These are phyloP conservation scores for Ogataea trehalophila DNA, from an alignment of 805 yeast genomes.

Conservation along the genomic window DNA sequence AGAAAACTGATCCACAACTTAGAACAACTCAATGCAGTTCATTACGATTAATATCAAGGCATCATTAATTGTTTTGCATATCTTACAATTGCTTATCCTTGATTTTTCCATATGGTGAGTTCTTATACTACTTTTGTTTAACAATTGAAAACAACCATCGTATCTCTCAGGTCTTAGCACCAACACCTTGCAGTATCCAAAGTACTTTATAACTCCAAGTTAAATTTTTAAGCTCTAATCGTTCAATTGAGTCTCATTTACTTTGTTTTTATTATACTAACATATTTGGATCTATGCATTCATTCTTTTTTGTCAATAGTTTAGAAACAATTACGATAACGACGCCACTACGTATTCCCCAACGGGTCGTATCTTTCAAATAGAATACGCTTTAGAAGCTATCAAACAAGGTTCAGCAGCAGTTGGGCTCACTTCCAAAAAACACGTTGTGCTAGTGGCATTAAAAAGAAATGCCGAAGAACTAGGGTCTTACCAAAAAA, in stretches of 20 bases:
- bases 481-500: slow-evolving; percentile 93
- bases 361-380: slow-evolving; percentile 87
- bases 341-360: slow-evolving; percentile 98
- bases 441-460: slow-evolving; percentile 88
- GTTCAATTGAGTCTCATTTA: no score
- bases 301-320: slow-evolving; percentile 36
- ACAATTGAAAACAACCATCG: no score
- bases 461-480: slow-evolving; percentile 96
- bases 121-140: no score
- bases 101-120: background rate
- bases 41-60: no score
- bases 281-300: background rate
- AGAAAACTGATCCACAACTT: no score
- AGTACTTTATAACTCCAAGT: no score
- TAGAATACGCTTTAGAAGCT: slow-evolving; percentile 88
- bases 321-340: slow-evolving; percentile 97
- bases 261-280: slow-evolving; percentile 2
- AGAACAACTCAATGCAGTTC: no score
- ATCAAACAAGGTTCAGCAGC: slow-evolving; percentile 98
- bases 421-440: slow-evolving; percentile 84
- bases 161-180: no score
- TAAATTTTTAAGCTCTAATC: no score
- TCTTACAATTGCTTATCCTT: no score
- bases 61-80: no score
- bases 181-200: no score